A percentile compares a stretch with the other conserved stretches of the same genome.
phyloP scores from a whole-genome alignment of 1,139 yeast genomes.

The Pichia sp. region DNA sequence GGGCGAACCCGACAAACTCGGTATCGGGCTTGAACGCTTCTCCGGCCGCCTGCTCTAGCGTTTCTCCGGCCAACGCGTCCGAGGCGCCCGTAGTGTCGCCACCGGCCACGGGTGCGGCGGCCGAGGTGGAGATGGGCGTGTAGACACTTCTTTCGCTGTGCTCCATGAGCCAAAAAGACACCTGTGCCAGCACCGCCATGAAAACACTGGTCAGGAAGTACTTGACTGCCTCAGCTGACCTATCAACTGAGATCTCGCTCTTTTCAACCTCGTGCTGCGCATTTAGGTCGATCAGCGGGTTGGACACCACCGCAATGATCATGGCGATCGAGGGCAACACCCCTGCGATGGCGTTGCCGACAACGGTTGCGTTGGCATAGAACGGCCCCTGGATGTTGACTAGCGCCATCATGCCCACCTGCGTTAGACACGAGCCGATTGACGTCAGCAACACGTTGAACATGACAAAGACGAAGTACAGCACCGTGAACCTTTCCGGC shows the following conservation, averaged over 20 bases:
- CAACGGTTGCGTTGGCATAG: constrained; percentile 84
- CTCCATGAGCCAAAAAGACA: constrained; percentile 34
- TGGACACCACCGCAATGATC: constrained; percentile 51
- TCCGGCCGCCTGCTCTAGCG: constrained; percentile 4
- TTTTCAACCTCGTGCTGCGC: constrained; percentile 12
- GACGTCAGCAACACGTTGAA: constrained; percentile 55
- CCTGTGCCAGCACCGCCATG: constrained; percentile 48
- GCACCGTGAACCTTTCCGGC: constrained; percentile 35
- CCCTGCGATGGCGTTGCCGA: constrained; percentile 93
- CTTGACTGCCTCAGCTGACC: constrained; percentile 34
- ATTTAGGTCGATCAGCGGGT: constrained; percentile 4
- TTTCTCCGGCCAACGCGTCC: constrained; percentile 1
- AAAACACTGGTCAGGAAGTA: constrained; percentile 70
- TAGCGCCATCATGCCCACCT: constrained; percentile 86
- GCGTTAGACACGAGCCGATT: constrained; percentile 68
- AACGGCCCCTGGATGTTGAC: constrained; percentile 74
- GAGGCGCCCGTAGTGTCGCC: neutral
- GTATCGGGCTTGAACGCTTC: neutral
- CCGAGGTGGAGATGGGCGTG: too few relatives aligned
- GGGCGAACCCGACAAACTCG: constrained; percentile 31
- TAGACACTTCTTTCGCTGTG: constrained; percentile 18
- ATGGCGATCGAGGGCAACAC: constrained; percentile 81
- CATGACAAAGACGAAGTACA: constrained; percentile 50
- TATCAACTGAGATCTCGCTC: constrained; percentile 8
- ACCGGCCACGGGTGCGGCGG: neutral